phyloP scores from a whole-genome alignment of 2,329 filamentous ascomycete species.

The Talaromyces sp. region DNA sequence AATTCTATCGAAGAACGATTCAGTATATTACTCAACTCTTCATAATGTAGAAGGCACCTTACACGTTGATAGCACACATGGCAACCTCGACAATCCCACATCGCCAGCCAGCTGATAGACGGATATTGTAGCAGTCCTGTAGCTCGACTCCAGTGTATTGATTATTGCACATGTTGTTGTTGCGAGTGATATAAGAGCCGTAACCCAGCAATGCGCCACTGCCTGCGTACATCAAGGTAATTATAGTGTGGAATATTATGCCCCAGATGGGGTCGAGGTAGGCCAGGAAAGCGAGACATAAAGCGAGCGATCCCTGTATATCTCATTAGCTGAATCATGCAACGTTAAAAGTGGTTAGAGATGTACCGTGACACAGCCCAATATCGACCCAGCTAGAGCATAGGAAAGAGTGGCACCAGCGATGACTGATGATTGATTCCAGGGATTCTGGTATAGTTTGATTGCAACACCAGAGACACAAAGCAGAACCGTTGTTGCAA shows the following conservation, averaged over 20 bases:
- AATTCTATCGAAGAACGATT: not conserved
- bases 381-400: not conserved
- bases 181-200: conserved; percentile 14
- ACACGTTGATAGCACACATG: conserved; percentile 8
- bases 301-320: not conserved
- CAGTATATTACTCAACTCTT: not conserved
- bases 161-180: conserved; percentile 3
- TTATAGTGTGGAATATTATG: not conserved
- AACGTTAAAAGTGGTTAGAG: not conserved
- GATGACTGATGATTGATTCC: not conserved
- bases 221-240: not conserved
- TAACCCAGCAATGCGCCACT: conserved; percentile 6
- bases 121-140: conserved; percentile 1
- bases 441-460: not conserved
- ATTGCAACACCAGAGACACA: not conserved
- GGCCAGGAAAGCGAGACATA: not conserved
- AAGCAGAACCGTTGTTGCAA: not conserved
- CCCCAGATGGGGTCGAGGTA: not conserved
- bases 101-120: conserved; percentile 4
- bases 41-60: not conserved
- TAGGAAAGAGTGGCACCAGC: conserved; percentile 1
- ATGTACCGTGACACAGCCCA: not conserved
- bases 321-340: not conserved
- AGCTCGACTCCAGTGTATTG: not conserved
- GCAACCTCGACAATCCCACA: conserved; percentile 10